Evolutionary conservation across 257 asterid species (phyloP).

Genomic region (Solanum peruvianum): DNA sequence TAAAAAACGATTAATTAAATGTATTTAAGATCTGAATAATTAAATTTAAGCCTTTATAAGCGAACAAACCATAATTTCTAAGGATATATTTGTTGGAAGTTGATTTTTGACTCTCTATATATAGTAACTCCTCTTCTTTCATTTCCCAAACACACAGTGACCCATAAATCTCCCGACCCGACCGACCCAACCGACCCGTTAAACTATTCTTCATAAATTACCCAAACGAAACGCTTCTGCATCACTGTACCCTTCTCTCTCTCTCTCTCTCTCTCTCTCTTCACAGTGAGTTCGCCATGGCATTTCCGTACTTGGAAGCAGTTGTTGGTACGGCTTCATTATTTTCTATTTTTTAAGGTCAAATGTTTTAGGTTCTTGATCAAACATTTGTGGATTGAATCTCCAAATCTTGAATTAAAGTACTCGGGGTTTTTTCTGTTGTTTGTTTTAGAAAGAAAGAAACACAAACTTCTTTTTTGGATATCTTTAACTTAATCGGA

Average conservation of each 20-base stretch:
- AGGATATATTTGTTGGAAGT: background rate
- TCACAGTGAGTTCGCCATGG: conserved; percentile 36
- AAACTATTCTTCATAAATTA: background rate
- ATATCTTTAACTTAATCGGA: background rate
- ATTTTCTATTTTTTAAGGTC: background rate
- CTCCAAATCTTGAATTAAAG: background rate
- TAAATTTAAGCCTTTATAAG: background rate
- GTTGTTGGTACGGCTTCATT: conserved; percentile 42
- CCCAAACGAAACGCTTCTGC: background rate
- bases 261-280: background rate
- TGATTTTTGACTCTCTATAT: background rate
- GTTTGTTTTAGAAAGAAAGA: background rate
- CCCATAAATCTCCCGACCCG: background rate
- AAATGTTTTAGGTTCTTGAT: background rate
- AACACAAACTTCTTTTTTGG: background rate
- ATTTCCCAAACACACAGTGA: background rate
- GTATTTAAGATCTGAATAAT: background rate
- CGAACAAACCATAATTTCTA: background rate
- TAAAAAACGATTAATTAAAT: no score
- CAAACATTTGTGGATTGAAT: background rate
- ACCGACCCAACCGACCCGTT: background rate
- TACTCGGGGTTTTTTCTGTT: background rate
- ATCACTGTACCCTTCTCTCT: background rate
- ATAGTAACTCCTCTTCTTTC: background rate
- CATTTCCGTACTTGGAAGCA: conserved; percentile 85